These are phyloP conservation scores for Castanopsis chinensis DNA, from an alignment of 306 rosid species.

Conservation along the genomic window DNA sequence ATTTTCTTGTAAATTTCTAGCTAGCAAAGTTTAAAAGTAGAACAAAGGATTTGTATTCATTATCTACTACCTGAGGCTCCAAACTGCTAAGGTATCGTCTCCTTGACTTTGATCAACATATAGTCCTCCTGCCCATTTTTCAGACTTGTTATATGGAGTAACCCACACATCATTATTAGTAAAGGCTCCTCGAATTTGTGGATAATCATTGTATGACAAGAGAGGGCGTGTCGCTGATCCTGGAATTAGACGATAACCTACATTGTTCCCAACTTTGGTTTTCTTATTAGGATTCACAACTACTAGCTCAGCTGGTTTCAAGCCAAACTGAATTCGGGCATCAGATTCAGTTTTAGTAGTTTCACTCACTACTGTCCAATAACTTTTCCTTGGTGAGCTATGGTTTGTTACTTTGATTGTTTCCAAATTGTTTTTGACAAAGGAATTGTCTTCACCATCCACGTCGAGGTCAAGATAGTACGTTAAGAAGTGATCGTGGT, in stretches of 20 bases:
- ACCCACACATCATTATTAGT: conserved; percentile 38
- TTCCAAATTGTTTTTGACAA: conserved; percentile 43
- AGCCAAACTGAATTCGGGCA: conserved; percentile 37
- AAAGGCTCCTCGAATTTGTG: conserved; percentile 55
- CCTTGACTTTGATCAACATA: conserved; percentile 46
- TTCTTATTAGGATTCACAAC: conserved; percentile 54
- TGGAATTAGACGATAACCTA: conserved; percentile 54
- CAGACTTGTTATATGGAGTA: conserved; percentile 56
- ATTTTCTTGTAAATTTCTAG: too few species aligned
- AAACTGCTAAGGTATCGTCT: conserved; percentile 40
- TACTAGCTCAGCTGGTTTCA: conserved; percentile 32
- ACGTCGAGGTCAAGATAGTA: conserved; percentile 65
- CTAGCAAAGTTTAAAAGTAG: too few species aligned
- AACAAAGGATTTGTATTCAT: too few species aligned
- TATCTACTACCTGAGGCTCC: too few species aligned
- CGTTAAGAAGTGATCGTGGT: conserved; percentile 60
- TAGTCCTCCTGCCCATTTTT: conserved; percentile 49
- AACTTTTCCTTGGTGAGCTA: conserved; percentile 55
- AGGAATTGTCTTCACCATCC: conserved; percentile 54
- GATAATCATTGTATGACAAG: conserved; percentile 45
- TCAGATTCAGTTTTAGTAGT: conserved; percentile 37
- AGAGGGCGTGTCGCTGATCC: conserved; percentile 32
- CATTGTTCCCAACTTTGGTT: conserved; percentile 36
- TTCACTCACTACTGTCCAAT: conserved; percentile 32
- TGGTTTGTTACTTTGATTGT: conserved; percentile 24